A percentile compares a stretch with the other conserved stretches of the same genome.
Evolutionary conservation across 2,329 filamentous ascomycete genomes (phyloP).

Genomic region (Malbranchea cinnamomea): DNA sequence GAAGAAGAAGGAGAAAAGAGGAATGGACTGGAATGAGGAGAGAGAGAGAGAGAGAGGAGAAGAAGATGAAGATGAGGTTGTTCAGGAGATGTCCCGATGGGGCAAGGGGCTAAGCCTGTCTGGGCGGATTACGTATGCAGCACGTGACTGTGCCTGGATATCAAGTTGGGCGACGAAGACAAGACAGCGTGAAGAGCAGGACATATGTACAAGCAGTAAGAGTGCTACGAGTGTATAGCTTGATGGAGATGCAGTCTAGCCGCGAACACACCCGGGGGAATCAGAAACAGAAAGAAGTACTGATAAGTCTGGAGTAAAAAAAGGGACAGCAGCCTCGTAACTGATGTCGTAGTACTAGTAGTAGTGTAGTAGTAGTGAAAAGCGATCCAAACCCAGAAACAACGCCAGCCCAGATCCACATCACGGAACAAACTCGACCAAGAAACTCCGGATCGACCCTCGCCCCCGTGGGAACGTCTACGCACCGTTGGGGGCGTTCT

Average conservation of each 20-base stretch:
- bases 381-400: background rate
- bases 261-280: too few relatives aligned
- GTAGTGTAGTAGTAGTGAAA: background rate
- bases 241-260: too few relatives aligned
- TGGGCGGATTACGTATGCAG: slow-evolving; percentile 1
- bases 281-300: background rate
- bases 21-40: slow-evolving; percentile 5
- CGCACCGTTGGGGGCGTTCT: slow-evolving; percentile 14
- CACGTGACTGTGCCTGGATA: too few relatives aligned
- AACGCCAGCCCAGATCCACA: background rate
- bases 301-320: background rate
- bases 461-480: slow-evolving; percentile 4
- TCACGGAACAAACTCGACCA: background rate
- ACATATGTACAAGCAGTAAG: too few relatives aligned
- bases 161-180: too few relatives aligned
- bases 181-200: too few relatives aligned
- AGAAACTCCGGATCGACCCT: background rate
- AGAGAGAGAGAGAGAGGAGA: background rate
- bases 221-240: too few relatives aligned
- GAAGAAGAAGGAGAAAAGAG: background rate
- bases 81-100: too few relatives aligned
- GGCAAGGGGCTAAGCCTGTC: too few relatives aligned
- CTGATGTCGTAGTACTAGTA: background rate
- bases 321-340: background rate
- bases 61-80: slow-evolving; percentile 4